Base-by-base conservation (phyloP, 371 early-diverging fungal species). In the Sporodiniella umbellata region DNA sequence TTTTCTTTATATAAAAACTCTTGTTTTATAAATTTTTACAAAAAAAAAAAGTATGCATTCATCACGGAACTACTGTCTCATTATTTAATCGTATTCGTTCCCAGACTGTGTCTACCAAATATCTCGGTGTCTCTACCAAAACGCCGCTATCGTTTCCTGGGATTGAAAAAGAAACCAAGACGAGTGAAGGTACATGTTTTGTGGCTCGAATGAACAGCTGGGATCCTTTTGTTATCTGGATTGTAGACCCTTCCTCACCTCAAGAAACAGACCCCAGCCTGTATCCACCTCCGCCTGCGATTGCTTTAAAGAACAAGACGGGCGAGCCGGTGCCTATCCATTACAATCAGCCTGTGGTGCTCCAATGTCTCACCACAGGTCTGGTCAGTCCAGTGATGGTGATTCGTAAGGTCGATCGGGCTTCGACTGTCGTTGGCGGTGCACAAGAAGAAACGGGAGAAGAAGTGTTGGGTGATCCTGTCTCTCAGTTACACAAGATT, bases 401-500 rank as follows among this genome's bases (percentile, higher is more conserved):
- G 31, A 78, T 90, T 45, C 85, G 90, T 28, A 87, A 86, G 58
- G 86, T 89, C 2, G 90, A 90, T 48, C 83, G 84, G 58, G 86
- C 83, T 14, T 87, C 86, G 48, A 75, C 78, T 49, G 90, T 86
- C 0, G 71, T 80, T n/a, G 91, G 86, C 8, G 84, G 76, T 5
- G 74, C 70, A 19, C 54, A 48, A 40, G 75, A 72, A 14, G 75
- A 75, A 53, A 66, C 55, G 21, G 76, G 72, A 61, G 74, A 78
- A 45, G 78, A 78, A 40, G 58, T 60, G 0, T 53, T 73, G 1
- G 78, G 78, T 22, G 78, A 77, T 58, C 90, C 94, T 1, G 88
- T 95, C 0, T 89, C 90, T 14, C 94, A 93, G 62, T 72, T 95
- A 37, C 94, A 95, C 74, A 93, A 93, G 70, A 83, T 94, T 4